phyloP scores from a whole-genome alignment of 148 eudicot species.

The Rhododendron mucronatum region DNA sequence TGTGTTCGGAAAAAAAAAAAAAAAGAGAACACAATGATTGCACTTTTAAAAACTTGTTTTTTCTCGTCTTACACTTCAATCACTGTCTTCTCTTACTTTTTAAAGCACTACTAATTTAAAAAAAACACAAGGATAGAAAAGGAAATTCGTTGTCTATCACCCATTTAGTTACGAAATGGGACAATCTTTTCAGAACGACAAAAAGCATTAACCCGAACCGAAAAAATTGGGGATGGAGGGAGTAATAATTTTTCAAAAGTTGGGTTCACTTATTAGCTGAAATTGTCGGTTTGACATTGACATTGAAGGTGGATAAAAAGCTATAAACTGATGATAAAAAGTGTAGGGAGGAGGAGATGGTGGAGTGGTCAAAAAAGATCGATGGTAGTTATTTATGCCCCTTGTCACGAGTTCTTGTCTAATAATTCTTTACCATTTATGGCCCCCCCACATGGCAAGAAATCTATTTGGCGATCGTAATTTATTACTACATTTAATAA shows the following conservation, averaged over 20 bases:
- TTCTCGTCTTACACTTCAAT: too few species aligned
- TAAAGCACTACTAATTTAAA: too few species aligned
- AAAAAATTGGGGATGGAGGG: too few species aligned
- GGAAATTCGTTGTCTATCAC: too few species aligned
- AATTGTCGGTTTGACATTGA: slow-evolving; percentile 24
- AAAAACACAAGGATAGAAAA: too few species aligned
- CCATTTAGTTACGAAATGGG: too few species aligned
- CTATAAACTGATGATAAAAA: neutral
- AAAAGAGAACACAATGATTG: too few species aligned
- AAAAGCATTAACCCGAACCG: too few species aligned
- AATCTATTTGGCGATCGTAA: neutral
- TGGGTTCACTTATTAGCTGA: neutral
- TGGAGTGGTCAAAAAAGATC: slow-evolving; percentile 22
- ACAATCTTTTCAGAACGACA: too few species aligned
- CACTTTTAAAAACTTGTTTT: too few species aligned
- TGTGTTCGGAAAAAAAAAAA: too few species aligned
- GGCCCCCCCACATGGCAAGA: neutral
- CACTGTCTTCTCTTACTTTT: too few species aligned
- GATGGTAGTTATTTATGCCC: neutral
- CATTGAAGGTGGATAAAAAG: slow-evolving; percentile 3
- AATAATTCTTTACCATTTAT: neutral
- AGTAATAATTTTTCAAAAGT: neutral
- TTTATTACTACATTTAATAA: neutral
- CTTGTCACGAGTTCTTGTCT: slow-evolving; percentile 6
- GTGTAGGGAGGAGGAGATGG: neutral